phyloP scores from a whole-genome alignment of 176 grass and related monocot genomes.

The Pharus latifolius region DNA sequence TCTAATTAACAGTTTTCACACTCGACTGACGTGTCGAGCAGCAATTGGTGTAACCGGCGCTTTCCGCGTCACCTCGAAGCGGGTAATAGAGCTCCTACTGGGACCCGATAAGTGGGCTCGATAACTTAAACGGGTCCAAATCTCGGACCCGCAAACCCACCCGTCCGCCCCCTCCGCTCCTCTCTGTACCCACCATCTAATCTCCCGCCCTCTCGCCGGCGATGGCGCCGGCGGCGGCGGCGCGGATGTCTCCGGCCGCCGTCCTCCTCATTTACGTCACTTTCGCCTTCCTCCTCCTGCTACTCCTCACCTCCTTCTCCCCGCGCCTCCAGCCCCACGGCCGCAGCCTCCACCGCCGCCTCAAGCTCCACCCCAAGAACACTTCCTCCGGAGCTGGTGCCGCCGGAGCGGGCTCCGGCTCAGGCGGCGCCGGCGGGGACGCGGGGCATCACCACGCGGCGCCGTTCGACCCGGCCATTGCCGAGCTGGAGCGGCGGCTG shows the following conservation, averaged over 20 bases:
- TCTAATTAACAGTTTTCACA: too few species aligned
- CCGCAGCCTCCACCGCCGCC: slow-evolving; percentile 54
- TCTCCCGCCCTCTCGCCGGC: slow-evolving; percentile 11
- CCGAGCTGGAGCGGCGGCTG: slow-evolving; percentile 55
- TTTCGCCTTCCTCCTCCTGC: slow-evolving; percentile 30
- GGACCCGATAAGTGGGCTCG: background rate
- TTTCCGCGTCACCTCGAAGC: background rate
- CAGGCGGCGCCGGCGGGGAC: background rate
- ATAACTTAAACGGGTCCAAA: slow-evolving; percentile 22
- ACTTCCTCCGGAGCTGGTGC: background rate
- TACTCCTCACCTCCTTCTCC: slow-evolving; percentile 44
- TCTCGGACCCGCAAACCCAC: slow-evolving; percentile 8
- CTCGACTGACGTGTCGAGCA: background rate
- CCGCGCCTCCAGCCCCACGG: slow-evolving; percentile 6
- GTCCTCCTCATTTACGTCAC: slow-evolving; percentile 39
- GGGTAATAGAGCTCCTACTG: background rate
- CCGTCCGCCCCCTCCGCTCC: background rate
- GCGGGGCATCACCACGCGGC: slow-evolving; percentile 18
- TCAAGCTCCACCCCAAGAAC: slow-evolving; percentile 36
- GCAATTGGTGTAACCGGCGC: background rate
- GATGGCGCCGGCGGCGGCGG: slow-evolving; percentile 14
- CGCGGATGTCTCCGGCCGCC: slow-evolving; percentile 8
- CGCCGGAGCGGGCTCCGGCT: background rate
- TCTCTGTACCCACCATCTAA: background rate
- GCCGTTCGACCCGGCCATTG: slow-evolving; percentile 64